Base-by-base conservation (phyloP, 2,329 filamentous ascomycete species). In the Cladobotryum protrusum region DNA sequence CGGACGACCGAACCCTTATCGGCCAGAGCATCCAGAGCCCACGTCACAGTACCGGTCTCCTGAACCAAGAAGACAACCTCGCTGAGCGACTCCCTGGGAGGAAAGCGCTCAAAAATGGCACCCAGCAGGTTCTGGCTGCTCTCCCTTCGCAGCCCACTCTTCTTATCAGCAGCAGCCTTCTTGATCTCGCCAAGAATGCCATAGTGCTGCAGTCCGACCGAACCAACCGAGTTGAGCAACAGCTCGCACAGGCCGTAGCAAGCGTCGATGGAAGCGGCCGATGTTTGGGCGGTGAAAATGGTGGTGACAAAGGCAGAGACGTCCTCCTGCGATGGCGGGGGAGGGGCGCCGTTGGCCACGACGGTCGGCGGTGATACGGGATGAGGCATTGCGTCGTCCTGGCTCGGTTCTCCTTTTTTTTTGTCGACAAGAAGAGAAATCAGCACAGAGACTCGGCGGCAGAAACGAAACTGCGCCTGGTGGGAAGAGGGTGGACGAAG, bases 61-160 rank as follows among this genome's bases (percentile, higher is more conserved):
- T 93, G 83, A n/a, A 91, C 68, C 15, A 96, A 72, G 57, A 99
- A 85, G 41, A 90, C 72, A 45, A 88, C 82, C 72, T 97, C 91
- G 67, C 83, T 88, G 56, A 89, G 71, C 47, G 82, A 85, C 64
- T 93, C 86, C 57, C 83, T 80, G 43, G 82, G 75, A 42, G 90
- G 88, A 63, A 97, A 87, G 37, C 87, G 84, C 75, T 99, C 93
- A 62, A 97, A 92, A 43, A 99, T 76, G 48, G 95, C 92, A 50
- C 95, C 93, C 19, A 97, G 79, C 39, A 95, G 85, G 68, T 96
- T 95, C 82, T 97, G 95, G 57, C 91, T 87, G 63, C 90, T 89
- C 73, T 99, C 93, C 61, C 92, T 81, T 60, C 81, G 82, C 36
- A 86, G 78, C 14, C 86, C 86, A 69, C 85, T 91, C 78, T 99